These are phyloP conservation scores for Lecanicillium sp. DNA, from an alignment of 2,329 filamentous ascomycete genomes.

Conservation along the genomic window DNA sequence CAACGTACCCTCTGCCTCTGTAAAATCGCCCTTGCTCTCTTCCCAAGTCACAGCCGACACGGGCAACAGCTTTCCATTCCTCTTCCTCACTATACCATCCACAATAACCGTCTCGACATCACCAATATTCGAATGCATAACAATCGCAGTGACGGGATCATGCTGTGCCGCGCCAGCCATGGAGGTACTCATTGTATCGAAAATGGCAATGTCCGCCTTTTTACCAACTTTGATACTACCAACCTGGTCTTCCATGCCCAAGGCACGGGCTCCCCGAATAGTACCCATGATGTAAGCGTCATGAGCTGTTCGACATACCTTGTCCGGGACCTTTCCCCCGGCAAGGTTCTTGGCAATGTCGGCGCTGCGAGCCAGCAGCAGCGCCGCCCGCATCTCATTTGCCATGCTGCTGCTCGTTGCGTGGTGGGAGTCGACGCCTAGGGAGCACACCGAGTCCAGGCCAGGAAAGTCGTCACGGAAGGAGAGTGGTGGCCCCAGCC, in stretches of 20 bases:
- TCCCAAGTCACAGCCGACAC: neutral
- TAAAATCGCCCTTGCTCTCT: neutral
- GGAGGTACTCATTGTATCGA: conserved; percentile 23
- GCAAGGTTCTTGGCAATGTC: conserved; percentile 4
- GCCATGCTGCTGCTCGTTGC: conserved; percentile 12
- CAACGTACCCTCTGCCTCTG: neutral
- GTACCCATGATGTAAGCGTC: conserved; percentile 43
- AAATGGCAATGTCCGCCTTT: conserved; percentile 40
- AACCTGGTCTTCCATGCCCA: conserved; percentile 31
- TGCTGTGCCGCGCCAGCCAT: conserved; percentile 12
- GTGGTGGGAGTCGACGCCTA: conserved; percentile 15
- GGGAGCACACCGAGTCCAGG: conserved; percentile 3
- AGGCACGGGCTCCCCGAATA: conserved; percentile 34
- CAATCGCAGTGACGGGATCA: conserved; percentile 45
- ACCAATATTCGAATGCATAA: conserved; percentile 42
- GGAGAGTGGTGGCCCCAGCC: conserved; percentile 18
- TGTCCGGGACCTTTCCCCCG: neutral
- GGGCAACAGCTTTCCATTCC: conserved; percentile 25
- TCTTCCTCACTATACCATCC: conserved; percentile 38
- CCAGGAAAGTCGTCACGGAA: conserved; percentile 12
- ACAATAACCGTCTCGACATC: conserved; percentile 43
- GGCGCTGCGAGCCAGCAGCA: conserved; percentile 14
- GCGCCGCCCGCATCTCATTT: conserved; percentile 10
- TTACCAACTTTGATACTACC: conserved; percentile 38
- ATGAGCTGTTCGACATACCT: conserved; percentile 18